phyloP scores from a whole-genome alignment of 1,139 yeast species.

The Candida sp. region DNA sequence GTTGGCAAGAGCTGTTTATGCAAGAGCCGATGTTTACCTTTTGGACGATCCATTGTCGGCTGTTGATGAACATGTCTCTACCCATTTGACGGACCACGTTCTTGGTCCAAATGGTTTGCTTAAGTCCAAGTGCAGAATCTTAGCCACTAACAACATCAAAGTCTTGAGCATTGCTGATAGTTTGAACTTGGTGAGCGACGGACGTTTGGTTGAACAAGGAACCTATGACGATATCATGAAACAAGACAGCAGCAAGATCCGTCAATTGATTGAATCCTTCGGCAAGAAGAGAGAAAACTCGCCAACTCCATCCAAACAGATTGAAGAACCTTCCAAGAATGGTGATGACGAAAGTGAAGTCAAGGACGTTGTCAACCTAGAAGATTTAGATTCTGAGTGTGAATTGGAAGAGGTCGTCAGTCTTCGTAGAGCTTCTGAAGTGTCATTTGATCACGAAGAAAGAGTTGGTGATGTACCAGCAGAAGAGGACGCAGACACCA shows the following conservation, averaged over 20 bases:
- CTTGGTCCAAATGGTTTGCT: constrained; percentile 85
- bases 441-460: constrained; percentile 50
- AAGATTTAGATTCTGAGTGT: constrained; percentile 36
- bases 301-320: constrained; percentile 12
- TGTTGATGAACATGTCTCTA: constrained; percentile 42
- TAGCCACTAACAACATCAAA: constrained; percentile 90
- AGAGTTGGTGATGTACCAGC: constrained; percentile 34
- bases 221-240: constrained; percentile 62
- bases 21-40: constrained; percentile 40
- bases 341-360: constrained; percentile 14
- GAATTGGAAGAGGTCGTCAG: constrained; percentile 40
- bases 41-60: constrained; percentile 42
- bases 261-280: constrained; percentile 71
- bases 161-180: constrained; percentile 81
- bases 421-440: constrained; percentile 74
- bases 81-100: constrained; percentile 35
- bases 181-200: constrained; percentile 75
- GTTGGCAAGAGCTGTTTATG: constrained; percentile 43
- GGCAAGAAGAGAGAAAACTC: constrained; percentile 54
- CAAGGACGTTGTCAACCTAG: constrained; percentile 19
- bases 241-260: constrained; percentile 58
- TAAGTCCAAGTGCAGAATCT: constrained; percentile 72
- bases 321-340: constrained; percentile 1
- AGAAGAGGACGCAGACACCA: constrained; percentile 49
- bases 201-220: constrained; percentile 82